Conservation (phyloP, 2,329 filamentous ascomycete species). For the Trichothecium sympodiale region DNA sequence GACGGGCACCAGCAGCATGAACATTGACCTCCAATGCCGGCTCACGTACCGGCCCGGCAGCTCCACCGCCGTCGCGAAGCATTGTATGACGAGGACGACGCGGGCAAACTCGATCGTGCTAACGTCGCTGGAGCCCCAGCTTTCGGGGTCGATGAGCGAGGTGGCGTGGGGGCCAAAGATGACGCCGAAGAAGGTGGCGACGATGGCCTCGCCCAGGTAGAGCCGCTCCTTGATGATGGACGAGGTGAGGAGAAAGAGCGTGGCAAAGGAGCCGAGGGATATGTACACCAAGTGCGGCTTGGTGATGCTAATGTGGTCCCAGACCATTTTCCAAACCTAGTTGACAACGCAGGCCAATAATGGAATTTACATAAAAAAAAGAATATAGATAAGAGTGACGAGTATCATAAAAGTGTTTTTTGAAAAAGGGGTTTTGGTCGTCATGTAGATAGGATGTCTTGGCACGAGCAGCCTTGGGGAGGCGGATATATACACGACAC, state of each 20-base stretch:
- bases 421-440: no score
- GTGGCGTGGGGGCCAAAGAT: constrained; percentile 82
- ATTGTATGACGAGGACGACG: constrained; percentile 83
- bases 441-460: no score
- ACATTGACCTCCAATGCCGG: constrained; percentile 87
- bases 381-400: no score
- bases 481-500: no score
- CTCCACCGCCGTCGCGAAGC: constrained; percentile 85
- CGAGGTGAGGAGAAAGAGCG: constrained; percentile 95
- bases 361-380: no score
- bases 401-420: no score
- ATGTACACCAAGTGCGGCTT: constrained; percentile 97
- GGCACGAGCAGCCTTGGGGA: no score
- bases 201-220: no score
- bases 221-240: constrained; percentile 98
- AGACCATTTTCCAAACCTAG: constrained; percentile 52
- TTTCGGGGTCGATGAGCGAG: constrained; percentile 62
- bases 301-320: constrained; percentile 76
- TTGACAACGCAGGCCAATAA: no score
- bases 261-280: constrained; percentile 95
- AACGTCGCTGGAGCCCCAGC: constrained; percentile 77
- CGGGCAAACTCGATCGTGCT: constrained; percentile 84
- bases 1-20: constrained; percentile 79
- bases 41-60: constrained; percentile 95
- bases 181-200: no score